Evolutionary conservation across 495 filamentous ascomycete genomes (phyloP).

Genomic region (Penicillium macrosclerotiorum): DNA sequence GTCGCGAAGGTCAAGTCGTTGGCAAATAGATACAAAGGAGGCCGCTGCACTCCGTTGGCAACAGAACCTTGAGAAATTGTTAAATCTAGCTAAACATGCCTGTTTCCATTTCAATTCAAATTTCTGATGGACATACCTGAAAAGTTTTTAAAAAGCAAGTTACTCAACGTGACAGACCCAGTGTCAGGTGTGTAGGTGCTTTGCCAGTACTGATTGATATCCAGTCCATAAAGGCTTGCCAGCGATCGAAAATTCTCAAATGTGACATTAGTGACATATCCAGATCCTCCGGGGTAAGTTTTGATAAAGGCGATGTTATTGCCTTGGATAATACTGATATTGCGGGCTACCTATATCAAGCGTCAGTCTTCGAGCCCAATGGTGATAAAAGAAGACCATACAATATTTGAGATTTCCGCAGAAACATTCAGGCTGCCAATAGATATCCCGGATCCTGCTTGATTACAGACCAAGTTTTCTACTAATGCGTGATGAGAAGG

Average conservation of each 20-base stretch:
- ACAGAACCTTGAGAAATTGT: constrained; percentile 38
- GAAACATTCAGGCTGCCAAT: constrained; percentile 41
- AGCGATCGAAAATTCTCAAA: constrained; percentile 55
- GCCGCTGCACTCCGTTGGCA: constrained; percentile 42
- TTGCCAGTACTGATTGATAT: constrained; percentile 56
- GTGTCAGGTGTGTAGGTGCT: constrained; percentile 31
- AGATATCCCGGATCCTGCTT: constrained; percentile 42
- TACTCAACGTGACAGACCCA: constrained; percentile 41
- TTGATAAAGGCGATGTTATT: constrained; percentile 61
- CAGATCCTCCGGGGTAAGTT: constrained; percentile 52
- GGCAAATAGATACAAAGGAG: constrained; percentile 44
- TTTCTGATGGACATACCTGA: constrained; percentile 18
- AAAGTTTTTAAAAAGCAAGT: constrained; percentile 44
- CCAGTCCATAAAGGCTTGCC: constrained; percentile 38
- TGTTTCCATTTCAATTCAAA: no score
- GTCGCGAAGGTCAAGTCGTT: constrained; percentile 34
- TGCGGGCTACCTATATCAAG: constrained; percentile 27
- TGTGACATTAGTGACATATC: constrained; percentile 47
- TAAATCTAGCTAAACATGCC: background rate
- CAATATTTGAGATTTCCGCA: constrained; percentile 28
- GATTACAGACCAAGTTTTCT: constrained; percentile 51
- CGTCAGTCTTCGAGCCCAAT: background rate
- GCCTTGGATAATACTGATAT: constrained; percentile 40
- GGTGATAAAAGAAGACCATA: constrained; percentile 13
- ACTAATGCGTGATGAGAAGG: constrained; percentile 45